phyloP scores from a whole-genome alignment of 495 filamentous ascomycete genomes.

The Talaromyces nanjingensis region DNA sequence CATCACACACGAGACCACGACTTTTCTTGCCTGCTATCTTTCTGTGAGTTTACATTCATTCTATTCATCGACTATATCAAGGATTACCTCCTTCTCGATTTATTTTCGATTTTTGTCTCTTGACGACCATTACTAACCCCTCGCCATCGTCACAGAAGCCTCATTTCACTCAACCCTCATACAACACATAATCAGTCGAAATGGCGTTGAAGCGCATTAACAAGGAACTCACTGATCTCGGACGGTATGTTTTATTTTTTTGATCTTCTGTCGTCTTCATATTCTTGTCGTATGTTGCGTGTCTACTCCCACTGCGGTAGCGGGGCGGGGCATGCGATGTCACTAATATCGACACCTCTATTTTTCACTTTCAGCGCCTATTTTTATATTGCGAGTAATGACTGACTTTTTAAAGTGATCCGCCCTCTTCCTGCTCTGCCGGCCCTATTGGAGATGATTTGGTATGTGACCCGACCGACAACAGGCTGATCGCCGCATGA shows the following conservation, averaged over 20 bases:
- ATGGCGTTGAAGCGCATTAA: slow-evolving; percentile 99
- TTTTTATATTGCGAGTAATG: neutral
- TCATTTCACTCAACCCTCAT: slow-evolving; percentile 9
- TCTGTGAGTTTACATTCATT: neutral
- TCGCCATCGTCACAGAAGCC: slow-evolving; percentile 10
- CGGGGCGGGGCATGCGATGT: slow-evolving; percentile 21
- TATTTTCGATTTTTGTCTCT: neutral
- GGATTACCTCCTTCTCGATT: neutral
- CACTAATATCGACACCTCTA: slow-evolving; percentile 4
- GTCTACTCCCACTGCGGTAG: slow-evolving; percentile 16
- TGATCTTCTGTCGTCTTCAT: neutral
- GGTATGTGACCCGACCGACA: slow-evolving; percentile 46
- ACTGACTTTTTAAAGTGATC: slow-evolving; percentile 58
- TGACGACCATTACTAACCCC: slow-evolving; percentile 4
- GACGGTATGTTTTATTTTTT: slow-evolving; percentile 63
- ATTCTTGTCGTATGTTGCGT: slow-evolving; percentile 5
- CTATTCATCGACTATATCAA: neutral
- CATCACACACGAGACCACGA: slow-evolving; percentile 12
- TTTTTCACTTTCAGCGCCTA: neutral
- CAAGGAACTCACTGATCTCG: slow-evolving; percentile 99
- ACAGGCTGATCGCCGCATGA: neutral
- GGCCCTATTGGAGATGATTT: slow-evolving; percentile 95
- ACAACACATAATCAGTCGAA: slow-evolving; percentile 33
- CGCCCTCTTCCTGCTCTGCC: slow-evolving; percentile 96
- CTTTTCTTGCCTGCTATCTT: neutral